These are phyloP conservation scores for Bruguiera parviflora DNA, from an alignment of 345 rosid species.

Conservation along the genomic window DNA sequence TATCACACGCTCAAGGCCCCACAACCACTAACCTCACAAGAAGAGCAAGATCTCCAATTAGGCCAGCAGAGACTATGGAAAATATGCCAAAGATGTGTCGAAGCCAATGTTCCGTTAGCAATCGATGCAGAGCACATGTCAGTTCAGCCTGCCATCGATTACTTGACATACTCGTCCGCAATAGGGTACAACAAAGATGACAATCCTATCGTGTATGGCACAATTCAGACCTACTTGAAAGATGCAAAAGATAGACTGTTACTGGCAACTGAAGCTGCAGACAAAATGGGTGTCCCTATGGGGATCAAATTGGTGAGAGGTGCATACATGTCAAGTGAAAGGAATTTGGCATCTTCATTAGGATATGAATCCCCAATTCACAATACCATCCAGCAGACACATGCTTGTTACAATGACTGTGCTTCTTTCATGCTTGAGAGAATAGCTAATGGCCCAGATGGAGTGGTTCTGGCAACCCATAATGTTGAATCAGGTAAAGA, in stretches of 20 bases:
- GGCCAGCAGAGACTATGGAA: constrained; percentile 47
- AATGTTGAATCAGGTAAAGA: constrained; percentile 68
- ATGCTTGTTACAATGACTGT: constrained; percentile 69
- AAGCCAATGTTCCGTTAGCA: constrained; percentile 48
- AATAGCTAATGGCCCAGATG: constrained; percentile 51
- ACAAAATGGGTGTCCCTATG: constrained; percentile 53
- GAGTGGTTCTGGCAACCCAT: constrained; percentile 85
- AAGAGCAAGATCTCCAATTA: constrained; percentile 52
- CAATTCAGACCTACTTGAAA: constrained; percentile 79
- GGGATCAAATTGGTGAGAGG: constrained; percentile 89
- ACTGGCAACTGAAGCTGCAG: constrained; percentile 47
- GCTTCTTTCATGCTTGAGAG: constrained; percentile 67
- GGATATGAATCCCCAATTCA: constrained; percentile 79
- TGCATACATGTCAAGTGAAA: constrained; percentile 80
- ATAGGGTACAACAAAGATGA: constrained; percentile 44
- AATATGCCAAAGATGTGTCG: constrained; percentile 53
- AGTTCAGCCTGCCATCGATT: constrained; percentile 84
- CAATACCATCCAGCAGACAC: constrained; percentile 61
- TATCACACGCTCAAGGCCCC: constrained; percentile 69
- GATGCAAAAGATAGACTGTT: constrained; percentile 67
- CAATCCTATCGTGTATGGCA: constrained; percentile 54
- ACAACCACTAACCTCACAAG: constrained; percentile 53
- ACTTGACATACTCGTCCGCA: constrained; percentile 63
- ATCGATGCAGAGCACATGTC: constrained; percentile 80
- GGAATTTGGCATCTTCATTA: constrained; percentile 50